Percentiles rank a stretch among this genome's conserved stretches.
Evolutionary conservation across 352 stramenopile genomes (phyloP).

Genomic region (Phytopythium vexans): DNA sequence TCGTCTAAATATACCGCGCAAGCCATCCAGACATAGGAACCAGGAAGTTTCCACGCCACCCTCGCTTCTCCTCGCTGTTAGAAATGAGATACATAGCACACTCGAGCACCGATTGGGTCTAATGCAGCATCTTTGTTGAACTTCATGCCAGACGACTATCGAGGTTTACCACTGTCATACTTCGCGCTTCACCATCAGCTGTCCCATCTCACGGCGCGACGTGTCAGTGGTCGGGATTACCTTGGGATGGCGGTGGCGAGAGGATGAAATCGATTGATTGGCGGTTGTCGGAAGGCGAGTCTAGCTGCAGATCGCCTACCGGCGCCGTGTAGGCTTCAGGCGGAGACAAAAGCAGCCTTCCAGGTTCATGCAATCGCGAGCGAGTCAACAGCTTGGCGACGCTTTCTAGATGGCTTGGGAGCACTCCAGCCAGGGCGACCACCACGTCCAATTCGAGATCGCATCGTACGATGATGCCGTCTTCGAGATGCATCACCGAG

Average conservation of each 20-base stretch:
- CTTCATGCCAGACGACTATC: too few species aligned
- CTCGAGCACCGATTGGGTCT: too few species aligned
- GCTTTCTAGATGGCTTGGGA: background rate
- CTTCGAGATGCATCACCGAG: background rate
- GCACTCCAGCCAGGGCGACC: background rate
- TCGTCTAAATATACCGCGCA: too few species aligned
- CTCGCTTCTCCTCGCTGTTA: too few species aligned
- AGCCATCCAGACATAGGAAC: too few species aligned
- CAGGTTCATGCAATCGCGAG: background rate
- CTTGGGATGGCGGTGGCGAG: background rate
- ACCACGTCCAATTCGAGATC: background rate
- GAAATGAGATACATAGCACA: too few species aligned
- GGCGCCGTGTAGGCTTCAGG: too few species aligned
- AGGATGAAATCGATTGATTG: constrained; percentile 1
- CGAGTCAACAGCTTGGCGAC: background rate
- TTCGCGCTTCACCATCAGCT: background rate
- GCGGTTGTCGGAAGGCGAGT: background rate
- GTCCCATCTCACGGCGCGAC: too few species aligned
- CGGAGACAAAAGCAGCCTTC: background rate
- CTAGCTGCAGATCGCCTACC: background rate
- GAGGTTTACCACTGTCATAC: too few species aligned
- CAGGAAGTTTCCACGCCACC: too few species aligned
- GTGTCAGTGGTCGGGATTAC: background rate
- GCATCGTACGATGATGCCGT: background rate
- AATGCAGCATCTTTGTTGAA: too few species aligned